phyloP scores from a whole-genome alignment of 2,329 filamentous ascomycete genomes.

The Scopulariopsis brevicaulis region DNA sequence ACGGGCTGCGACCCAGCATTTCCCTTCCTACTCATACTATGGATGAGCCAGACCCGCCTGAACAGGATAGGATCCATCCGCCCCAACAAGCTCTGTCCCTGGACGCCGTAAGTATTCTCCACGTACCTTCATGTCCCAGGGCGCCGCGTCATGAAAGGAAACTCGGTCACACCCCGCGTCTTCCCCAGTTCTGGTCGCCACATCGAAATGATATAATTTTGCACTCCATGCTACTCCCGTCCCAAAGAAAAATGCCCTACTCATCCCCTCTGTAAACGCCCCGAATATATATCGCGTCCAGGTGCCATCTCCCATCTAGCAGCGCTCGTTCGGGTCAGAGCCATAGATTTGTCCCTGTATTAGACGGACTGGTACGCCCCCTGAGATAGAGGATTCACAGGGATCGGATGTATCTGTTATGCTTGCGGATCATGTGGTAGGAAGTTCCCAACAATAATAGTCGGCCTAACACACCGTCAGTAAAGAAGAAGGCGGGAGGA shows the following conservation, averaged over 20 bases:
- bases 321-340: too few species aligned
- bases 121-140: too few species aligned
- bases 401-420: not conserved
- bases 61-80: too few species aligned
- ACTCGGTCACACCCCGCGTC: too few species aligned
- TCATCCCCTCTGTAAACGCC: not conserved
- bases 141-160: too few species aligned
- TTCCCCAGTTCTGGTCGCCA: not conserved
- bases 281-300: not conserved
- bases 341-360: too few species aligned
- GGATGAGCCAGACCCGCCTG: too few species aligned
- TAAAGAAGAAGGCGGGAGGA: not conserved
- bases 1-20: not conserved
- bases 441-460: conserved; percentile 94
- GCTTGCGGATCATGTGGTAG: conserved; percentile 61
- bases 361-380: too few species aligned
- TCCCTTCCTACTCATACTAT: too few species aligned
- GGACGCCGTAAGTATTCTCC: too few species aligned
- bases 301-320: not conserved
- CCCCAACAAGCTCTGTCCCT: too few species aligned
- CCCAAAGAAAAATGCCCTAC: not conserved
- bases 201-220: not conserved
- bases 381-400: not conserved
- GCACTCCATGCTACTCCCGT: not conserved
- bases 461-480: conserved; percentile 49